phyloP scores from a whole-genome alignment of 805 yeast genomes.

The Saccharomycopsis sp. region DNA sequence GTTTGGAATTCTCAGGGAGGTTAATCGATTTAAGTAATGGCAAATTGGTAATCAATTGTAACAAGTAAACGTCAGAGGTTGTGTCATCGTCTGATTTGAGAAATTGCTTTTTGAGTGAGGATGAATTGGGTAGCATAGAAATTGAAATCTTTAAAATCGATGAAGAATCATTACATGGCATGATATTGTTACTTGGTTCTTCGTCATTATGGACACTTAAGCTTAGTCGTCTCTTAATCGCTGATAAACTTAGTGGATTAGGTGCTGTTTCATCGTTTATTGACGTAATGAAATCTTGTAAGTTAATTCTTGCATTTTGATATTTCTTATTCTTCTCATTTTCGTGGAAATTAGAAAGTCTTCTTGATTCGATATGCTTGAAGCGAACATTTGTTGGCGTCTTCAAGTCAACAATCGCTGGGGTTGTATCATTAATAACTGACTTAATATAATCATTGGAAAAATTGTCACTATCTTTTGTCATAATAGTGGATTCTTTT shows the following conservation, averaged over 20 bases:
- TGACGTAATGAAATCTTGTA: constrained; percentile 3
- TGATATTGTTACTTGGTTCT: background rate
- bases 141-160: background rate
- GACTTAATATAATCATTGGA: background rate
- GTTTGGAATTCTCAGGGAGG: background rate
- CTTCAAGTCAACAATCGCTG: background rate
- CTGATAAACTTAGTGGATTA: background rate
- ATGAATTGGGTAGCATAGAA: background rate
- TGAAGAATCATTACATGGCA: background rate
- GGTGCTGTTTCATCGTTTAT: constrained; percentile 1
- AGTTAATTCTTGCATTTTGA: background rate
- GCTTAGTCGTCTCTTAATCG: constrained; percentile 4
- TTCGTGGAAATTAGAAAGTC: background rate
- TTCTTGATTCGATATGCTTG: background rate
- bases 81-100: background rate
- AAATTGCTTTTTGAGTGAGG: background rate
- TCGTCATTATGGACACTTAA: constrained; percentile 4
- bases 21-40: constrained; percentile 2
- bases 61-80: constrained; percentile 6
- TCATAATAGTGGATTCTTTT: constrained; percentile 1
- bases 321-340: background rate
- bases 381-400: background rate
- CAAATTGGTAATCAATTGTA: constrained; percentile 9
- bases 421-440: constrained; percentile 13
- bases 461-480: background rate